Evolutionary conservation across 441 rosid genomes (phyloP).

Genomic region (Bruguiera hainesii): DNA sequence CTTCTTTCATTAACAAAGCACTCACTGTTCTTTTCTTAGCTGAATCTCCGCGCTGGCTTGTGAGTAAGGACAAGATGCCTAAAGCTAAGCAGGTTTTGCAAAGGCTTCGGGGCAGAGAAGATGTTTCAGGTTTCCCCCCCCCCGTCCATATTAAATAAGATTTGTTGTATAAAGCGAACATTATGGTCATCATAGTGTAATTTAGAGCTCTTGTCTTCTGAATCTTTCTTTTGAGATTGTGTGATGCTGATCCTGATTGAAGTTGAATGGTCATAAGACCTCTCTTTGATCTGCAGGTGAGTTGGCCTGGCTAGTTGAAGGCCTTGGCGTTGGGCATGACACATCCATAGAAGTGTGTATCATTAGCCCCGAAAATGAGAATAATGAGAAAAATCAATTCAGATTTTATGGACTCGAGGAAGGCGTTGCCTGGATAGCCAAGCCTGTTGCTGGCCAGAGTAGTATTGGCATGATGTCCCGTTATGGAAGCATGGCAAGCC

Average conservation of each 20-base stretch:
- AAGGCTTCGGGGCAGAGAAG: constrained; percentile 71
- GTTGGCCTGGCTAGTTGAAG: constrained; percentile 67
- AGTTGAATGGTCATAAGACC: not conserved
- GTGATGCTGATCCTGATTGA: not conserved
- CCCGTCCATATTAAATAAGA: not conserved
- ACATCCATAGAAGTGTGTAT: constrained; percentile 53
- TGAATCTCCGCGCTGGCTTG: constrained; percentile 92
- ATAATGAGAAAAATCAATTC: constrained; percentile 40
- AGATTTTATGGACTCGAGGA: constrained; percentile 59
- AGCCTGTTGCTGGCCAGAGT: constrained; percentile 58
- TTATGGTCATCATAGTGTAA: no score
- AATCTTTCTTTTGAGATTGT: no score
- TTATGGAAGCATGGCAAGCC: constrained; percentile 65
- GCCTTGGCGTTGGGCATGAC: constrained; percentile 59
- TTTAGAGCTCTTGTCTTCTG: no score
- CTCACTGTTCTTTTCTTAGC: constrained; percentile 63
- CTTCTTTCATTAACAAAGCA: constrained; percentile 43
- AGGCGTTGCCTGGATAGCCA: constrained; percentile 68
- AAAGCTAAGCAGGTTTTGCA: constrained; percentile 71
- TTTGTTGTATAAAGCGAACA: not conserved
- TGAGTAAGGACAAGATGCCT: constrained; percentile 68
- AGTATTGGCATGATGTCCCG: constrained; percentile 52
- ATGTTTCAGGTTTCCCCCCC: constrained; percentile 56
- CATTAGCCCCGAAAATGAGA: constrained; percentile 36
- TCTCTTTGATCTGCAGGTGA: constrained; percentile 39